Percentiles rank a stretch among this genome's conserved stretches.
phyloP scores from a whole-genome alignment of 768 basidiomycete species.

The Podaxis sp. region DNA sequence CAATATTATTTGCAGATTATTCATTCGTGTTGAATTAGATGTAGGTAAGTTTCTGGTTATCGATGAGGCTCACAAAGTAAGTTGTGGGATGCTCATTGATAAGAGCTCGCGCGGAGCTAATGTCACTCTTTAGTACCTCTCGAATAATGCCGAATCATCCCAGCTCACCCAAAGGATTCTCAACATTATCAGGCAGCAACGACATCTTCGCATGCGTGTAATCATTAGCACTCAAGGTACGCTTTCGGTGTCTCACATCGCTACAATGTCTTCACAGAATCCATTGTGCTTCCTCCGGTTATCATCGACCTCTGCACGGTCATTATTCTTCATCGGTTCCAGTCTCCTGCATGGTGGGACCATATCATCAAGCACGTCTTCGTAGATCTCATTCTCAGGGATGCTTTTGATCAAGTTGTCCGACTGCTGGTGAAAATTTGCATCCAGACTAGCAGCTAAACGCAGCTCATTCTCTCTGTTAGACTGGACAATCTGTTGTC shows the following conservation, averaged over 20 bases:
- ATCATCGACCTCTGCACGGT: conserved; percentile 65
- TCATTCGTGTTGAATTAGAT: conserved; percentile 52
- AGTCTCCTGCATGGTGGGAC: conserved; percentile 73
- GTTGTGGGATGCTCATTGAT: conserved; percentile 1
- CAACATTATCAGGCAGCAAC: conserved; percentile 60
- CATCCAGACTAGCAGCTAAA: not conserved
- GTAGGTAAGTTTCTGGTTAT: conserved; percentile 69
- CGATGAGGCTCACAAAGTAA: conserved; percentile 73
- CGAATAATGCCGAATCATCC: conserved; percentile 35
- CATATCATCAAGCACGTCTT: conserved; percentile 66
- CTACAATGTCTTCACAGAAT: conserved; percentile 38
- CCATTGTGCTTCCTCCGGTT: conserved; percentile 66
- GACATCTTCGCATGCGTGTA: conserved; percentile 68
- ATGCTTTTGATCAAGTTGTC: conserved; percentile 66
- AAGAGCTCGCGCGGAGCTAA: not conserved
- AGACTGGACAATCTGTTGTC: conserved; percentile 73
- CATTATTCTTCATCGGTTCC: conserved; percentile 65
- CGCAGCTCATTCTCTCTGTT: conserved; percentile 1
- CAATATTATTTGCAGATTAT: conserved; percentile 62
- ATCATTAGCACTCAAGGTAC: conserved; percentile 73
- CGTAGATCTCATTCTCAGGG: conserved; percentile 50
- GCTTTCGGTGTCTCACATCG: conserved; percentile 3
- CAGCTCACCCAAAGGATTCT: conserved; percentile 57
- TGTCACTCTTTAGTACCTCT: conserved; percentile 48
- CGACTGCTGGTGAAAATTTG: conserved; percentile 46